These are phyloP conservation scores for Ceratocystis destructans DNA, from an alignment of 2,329 filamentous ascomycete genomes.

Conservation along the genomic window DNA sequence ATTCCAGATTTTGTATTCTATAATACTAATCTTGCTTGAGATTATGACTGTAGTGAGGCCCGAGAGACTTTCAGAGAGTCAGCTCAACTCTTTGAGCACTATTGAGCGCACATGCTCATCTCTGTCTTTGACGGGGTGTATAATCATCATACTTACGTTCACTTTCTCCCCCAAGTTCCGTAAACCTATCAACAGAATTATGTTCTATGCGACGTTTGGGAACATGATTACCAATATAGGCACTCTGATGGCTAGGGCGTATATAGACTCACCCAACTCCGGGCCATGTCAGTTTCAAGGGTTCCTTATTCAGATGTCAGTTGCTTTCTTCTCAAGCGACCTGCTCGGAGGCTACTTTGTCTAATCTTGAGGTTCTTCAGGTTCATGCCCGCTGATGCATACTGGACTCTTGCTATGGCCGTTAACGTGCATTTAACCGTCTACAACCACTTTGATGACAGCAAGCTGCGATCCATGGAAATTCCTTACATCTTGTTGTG, in stretches of 20 bases:
- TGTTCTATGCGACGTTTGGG: constrained; percentile 72
- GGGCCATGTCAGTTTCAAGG: constrained; percentile 58
- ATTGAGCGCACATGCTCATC: constrained; percentile 57
- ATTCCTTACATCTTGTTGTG: constrained; percentile 50
- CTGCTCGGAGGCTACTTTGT: neutral
- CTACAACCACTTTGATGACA: constrained; percentile 52
- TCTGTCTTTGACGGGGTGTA: constrained; percentile 55
- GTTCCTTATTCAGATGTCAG: constrained; percentile 71
- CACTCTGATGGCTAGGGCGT: constrained; percentile 56
- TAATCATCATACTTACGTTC: constrained; percentile 62
- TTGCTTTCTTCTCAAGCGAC: constrained; percentile 7
- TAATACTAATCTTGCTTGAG: neutral
- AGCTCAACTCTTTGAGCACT: constrained; percentile 40
- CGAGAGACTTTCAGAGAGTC: constrained; percentile 17
- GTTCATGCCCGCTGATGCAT: constrained; percentile 58
- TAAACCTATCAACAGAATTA: constrained; percentile 74
- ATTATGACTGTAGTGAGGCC: neutral
- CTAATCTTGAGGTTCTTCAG: constrained; percentile 28
- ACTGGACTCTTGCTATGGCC: constrained; percentile 66
- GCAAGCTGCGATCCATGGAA: constrained; percentile 49
- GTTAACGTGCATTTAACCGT: constrained; percentile 68
- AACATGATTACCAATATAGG: constrained; percentile 67
- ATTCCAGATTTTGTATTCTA: too few relatives aligned
- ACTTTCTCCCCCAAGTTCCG: constrained; percentile 54
- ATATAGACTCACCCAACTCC: constrained; percentile 35